Evolutionary conservation across 768 basidiomycete genomes (phyloP), one percentile per base, ranked within the genome.

Genomic region (Rhizopogon vinicolor): DNA sequence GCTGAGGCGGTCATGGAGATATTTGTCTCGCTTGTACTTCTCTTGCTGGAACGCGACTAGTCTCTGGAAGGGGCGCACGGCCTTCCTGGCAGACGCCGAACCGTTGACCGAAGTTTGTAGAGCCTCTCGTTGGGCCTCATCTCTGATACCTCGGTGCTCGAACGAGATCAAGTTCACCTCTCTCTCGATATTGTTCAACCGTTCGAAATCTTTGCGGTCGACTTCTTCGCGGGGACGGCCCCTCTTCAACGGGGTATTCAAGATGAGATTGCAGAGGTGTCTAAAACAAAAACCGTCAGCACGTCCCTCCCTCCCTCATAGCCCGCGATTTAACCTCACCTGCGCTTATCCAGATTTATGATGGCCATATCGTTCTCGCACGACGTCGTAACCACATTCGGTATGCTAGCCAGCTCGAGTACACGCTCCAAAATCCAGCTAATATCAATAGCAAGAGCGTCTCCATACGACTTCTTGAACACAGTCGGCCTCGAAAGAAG

Each of bases 341-440:
- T 82, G 59, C 91, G 80, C 63, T 93, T 93, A 58, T 91, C 86
- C 60, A 91, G 83, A 63, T 91, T 93, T 44, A 93, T 79, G 39
- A 93, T 78, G 39, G 73, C 78, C 42, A 79, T 77, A 37, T 76
- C 76, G 58, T 83, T 82, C 37, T 78, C 77, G n/a, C 73, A 65
- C 1, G 75, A 64, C 14, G 82, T 76, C 45, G 83, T 80, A 7
- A 90, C 70, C 14, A 84, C 75, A 65, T 93, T 89, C 3, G 89
- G 85, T 51, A 84, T 78, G 28, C 85, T 83, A 56, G 92, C 81
- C 45, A 93, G 75, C 65, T 93, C 91, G 37, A 93, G 71, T 70
- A 93, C 81, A 43, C 89, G 81, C 66, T 93, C 91, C 55, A 93
- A 66, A 40, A 92, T 70, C 90, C 91, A 93, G 9, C 88, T 89